These are phyloP conservation scores for Blastomyces gilchristii DNA, from an alignment of 2,329 filamentous ascomycete genomes.

Conservation along the genomic window DNA sequence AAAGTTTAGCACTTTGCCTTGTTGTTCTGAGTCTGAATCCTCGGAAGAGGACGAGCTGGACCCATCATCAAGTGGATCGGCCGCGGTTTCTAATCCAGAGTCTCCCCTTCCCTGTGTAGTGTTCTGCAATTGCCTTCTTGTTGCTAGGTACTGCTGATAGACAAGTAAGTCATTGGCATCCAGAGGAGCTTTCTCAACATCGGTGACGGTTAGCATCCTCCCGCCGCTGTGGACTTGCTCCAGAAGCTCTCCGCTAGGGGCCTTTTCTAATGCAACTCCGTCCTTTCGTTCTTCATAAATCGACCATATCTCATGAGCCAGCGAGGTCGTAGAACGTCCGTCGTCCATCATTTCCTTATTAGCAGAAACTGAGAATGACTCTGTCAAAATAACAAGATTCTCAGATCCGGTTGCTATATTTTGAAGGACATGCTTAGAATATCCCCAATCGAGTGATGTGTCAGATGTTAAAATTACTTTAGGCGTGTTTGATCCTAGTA, in stretches of 20 bases:
- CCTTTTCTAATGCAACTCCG: conserved; percentile 50
- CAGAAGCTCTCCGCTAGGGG: conserved; percentile 46
- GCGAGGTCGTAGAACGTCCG: conserved; percentile 38
- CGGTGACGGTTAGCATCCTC: conserved; percentile 49
- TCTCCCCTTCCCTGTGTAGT: conserved; percentile 62
- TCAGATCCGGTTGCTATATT: conserved; percentile 63
- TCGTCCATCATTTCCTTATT: conserved; percentile 17
- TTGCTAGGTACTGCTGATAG: conserved; percentile 88
- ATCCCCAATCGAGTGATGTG: conserved; percentile 84
- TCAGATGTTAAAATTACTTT: conserved; percentile 85
- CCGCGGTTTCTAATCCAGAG: conserved; percentile 61
- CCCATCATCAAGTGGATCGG: conserved; percentile 61
- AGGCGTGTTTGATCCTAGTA: conserved; percentile 46
- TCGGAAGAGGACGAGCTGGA: conserved; percentile 82
- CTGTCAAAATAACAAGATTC: conserved; percentile 81
- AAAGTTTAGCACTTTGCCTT: conserved; percentile 83
- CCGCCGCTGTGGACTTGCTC: conserved; percentile 59
- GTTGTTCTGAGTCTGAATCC: conserved; percentile 79
- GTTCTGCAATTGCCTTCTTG: conserved; percentile 75
- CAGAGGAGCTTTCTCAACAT: conserved; percentile 55
- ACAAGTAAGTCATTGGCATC: conserved; percentile 65
- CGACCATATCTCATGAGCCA: conserved; percentile 69
- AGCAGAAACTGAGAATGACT: conserved; percentile 42
- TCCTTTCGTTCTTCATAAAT: conserved; percentile 63
- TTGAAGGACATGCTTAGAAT: conserved; percentile 70